phyloP scores from a whole-genome alignment of 164 flowering plant genomes.

The Annona cherimola region DNA sequence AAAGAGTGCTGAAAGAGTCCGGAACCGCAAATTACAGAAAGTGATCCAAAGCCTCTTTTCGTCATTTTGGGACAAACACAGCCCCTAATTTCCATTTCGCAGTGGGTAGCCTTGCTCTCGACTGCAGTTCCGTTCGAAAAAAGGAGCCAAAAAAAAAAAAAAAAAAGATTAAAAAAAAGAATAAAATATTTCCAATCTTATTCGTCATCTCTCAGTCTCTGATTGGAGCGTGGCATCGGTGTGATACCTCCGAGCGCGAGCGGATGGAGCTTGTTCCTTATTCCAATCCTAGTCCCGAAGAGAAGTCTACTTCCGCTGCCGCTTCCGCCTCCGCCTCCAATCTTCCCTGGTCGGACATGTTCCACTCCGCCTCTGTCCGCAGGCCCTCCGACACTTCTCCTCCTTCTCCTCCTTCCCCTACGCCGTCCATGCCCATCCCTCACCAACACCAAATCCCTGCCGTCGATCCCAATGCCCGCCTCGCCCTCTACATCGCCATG shows the following conservation, averaged over 20 bases:
- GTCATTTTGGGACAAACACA: not conserved
- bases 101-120: not conserved
- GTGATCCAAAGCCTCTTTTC: not conserved
- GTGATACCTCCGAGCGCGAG: not conserved
- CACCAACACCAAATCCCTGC: constrained; percentile 17
- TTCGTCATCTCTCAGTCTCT: not conserved
- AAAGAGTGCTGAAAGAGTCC: too few species aligned
- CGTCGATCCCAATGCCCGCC: constrained; percentile 66
- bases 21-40: too few species aligned
- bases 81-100: not conserved
- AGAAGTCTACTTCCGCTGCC: constrained; percentile 13
- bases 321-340: constrained; percentile 21
- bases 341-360: constrained; percentile 90
- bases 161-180: not conserved
- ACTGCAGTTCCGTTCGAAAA: too few species aligned
- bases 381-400: constrained; percentile 35
- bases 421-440: constrained; percentile 1
- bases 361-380: constrained; percentile 71
- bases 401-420: not conserved
- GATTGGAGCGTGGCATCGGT: not conserved
- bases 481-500: constrained; percentile 93
- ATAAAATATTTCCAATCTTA: not conserved
- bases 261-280: constrained; percentile 70
- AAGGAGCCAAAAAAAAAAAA: too few species aligned
- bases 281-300: constrained; percentile 13